Percentiles rank a stretch among this genome's conserved stretches.
These are phyloP conservation scores for Erysimum pusillum DNA, from an alignment of 441 rosid species.

Conservation along the genomic window DNA sequence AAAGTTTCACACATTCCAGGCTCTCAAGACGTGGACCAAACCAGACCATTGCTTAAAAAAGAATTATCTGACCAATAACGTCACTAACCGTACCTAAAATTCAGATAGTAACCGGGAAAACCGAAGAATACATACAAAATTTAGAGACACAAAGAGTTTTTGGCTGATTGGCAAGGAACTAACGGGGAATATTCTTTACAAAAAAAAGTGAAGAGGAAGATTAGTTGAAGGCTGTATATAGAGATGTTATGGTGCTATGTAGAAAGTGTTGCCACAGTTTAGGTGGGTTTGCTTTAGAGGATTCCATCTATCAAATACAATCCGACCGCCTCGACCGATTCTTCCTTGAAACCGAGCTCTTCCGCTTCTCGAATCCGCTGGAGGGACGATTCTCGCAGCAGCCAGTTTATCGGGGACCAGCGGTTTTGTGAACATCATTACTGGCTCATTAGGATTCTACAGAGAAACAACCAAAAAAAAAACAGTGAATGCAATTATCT, in stretches of 20 bases:
- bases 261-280: constrained; percentile 67
- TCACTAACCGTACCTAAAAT: background rate
- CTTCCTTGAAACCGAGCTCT: constrained; percentile 68
- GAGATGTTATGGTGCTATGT: constrained; percentile 58
- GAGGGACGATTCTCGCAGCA: constrained; percentile 77
- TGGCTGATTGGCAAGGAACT: background rate
- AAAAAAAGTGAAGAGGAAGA: background rate
- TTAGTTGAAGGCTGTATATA: constrained; percentile 27
- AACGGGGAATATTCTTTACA: background rate
- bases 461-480: constrained; percentile 6
- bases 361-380: constrained; percentile 45
- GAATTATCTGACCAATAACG: background rate
- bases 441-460: constrained; percentile 92
- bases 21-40: constrained; percentile 15
- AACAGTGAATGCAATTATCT: background rate
- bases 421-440: constrained; percentile 86
- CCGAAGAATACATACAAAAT: constrained; percentile 6
- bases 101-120: background rate
- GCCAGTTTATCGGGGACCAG: constrained; percentile 82
- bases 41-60: background rate
- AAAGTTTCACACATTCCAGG: background rate
- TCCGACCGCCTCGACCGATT: constrained; percentile 92
- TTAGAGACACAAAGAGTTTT: background rate
- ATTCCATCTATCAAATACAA: constrained; percentile 93
- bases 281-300: constrained; percentile 75